These are phyloP conservation scores for Neonectria ditissima DNA, from an alignment of 2,329 filamentous ascomycete species.

Conservation along the genomic window DNA sequence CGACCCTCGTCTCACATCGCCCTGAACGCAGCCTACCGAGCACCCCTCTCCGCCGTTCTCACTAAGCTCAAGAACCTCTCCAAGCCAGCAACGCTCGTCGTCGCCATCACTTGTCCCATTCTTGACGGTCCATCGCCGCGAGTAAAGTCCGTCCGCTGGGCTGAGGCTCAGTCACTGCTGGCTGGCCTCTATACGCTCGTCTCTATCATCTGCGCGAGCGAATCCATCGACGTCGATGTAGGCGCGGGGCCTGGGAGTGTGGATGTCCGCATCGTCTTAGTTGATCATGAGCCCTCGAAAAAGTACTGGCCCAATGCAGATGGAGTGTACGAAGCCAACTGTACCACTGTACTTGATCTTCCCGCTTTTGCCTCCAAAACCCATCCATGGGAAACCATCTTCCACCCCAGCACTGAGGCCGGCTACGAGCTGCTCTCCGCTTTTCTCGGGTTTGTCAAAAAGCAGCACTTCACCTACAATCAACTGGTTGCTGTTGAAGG, in stretches of 20 bases:
- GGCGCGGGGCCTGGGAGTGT: conserved; percentile 71
- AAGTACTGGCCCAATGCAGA: conserved; percentile 49
- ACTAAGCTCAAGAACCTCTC: conserved; percentile 55
- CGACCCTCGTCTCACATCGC: conserved; percentile 62
- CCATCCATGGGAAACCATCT: conserved; percentile 73
- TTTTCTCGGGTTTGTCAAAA: conserved; percentile 62
- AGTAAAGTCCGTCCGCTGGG: conserved; percentile 67
- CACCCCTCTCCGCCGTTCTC: conserved; percentile 67
- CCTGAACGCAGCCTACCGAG: conserved; percentile 70
- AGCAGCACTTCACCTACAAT: conserved; percentile 60
- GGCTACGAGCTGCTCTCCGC: conserved; percentile 68
- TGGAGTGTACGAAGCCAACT: conserved; percentile 56
- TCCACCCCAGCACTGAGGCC: conserved; percentile 73
- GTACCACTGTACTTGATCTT: conserved; percentile 62
- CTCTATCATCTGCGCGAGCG: conserved; percentile 75
- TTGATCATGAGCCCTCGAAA: conserved; percentile 68
- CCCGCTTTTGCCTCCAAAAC: conserved; percentile 64
- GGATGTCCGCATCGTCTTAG: conserved; percentile 79
- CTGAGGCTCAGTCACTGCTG: conserved; percentile 77
- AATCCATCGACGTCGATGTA: conserved; percentile 70
- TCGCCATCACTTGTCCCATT: conserved; percentile 73
- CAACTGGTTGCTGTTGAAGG: conserved; percentile 65
- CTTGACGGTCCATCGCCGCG: conserved; percentile 62
- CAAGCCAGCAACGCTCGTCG: conserved; percentile 55
- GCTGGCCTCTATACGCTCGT: conserved; percentile 83